Evolutionary conservation across 495 filamentous ascomycete genomes (phyloP), one percentile per base, ranked within the genome.

Genomic region (Penicillium antarcticum): DNA sequence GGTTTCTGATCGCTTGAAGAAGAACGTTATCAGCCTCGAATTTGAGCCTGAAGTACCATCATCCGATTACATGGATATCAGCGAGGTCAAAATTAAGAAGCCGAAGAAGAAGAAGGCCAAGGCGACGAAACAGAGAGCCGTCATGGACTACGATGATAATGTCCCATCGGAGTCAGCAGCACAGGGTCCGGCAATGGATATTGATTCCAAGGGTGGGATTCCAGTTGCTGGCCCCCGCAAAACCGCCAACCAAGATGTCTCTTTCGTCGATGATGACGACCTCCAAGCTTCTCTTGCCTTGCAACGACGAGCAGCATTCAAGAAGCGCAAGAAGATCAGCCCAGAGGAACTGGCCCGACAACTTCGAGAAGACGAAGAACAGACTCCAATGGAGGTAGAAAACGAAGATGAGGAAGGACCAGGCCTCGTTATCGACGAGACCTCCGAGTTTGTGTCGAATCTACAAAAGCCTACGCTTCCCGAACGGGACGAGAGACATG

Each of bases 31-130:
- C 60, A 92, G 81, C 56, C 77, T 97, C 33, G 90, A 95, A 60
- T 74, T 88, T 42, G 73, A 85, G 10, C 67, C 72, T 56, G 84
- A 84, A 61, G 80, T 81, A 7, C 81, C 84, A 3, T 66, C 72
- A 5, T 96, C 91, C 14, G 94, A 98, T 69, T 97, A 97, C 66
- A 77, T 92, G 62, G 91, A 95, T 52, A 67, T 86, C 34, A 87
- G 86, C 17, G 87, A 92, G 57, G 73, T 96, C 58, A 97, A 95
- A 67, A 79, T 95, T 51, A 88, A 86, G 70, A 97, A 97, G 69
- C 86, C 90, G 2, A 97, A 95, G 68, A 97, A 92, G 75, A 94
- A 89, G 73, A 95, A 94, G 72, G 74, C 80, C 7, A 91, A 89
- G 59, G 77, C 85, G 35, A 90, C 87, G 10, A 78, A 87, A 45